Evolutionary conservation across 75 land plant genomes (phyloP).

Genomic region (Cupressus sempervirens): DNA sequence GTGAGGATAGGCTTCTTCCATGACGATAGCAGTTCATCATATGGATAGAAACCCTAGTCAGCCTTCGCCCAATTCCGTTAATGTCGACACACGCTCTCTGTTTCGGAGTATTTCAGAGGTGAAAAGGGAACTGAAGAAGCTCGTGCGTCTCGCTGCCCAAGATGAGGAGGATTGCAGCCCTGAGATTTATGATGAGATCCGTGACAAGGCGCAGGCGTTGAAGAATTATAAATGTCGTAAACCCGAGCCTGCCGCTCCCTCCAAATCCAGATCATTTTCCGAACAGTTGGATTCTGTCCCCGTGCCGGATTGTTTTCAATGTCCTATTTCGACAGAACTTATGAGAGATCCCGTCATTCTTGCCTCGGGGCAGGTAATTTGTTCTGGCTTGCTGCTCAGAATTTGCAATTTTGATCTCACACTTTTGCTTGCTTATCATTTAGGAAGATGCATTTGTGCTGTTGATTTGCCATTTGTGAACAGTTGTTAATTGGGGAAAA

Average conservation of each 20-base stretch:
- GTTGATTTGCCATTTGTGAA: neutral
- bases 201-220: constrained; percentile 8
- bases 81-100: no score
- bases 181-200: constrained; percentile 27
- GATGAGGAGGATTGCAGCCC: constrained; percentile 17
- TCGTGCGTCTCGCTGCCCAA: constrained; percentile 22
- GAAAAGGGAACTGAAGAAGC: constrained; percentile 38
- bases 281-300: constrained; percentile 20
- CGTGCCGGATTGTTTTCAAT: constrained; percentile 60
- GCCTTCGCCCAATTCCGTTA: neutral
- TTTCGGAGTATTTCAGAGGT: constrained; percentile 14
- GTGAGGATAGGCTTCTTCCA: neutral
- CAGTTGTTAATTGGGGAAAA: no score
- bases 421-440: no score
- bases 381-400: neutral
- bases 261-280: neutral
- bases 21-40: neutral
- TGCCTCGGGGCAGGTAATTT: constrained; percentile 61
- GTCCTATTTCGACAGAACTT: constrained; percentile 67
- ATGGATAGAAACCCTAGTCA: neutral
- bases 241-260: neutral
- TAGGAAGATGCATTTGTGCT: neutral
- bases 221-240: constrained; percentile 23
- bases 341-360: constrained; percentile 83
- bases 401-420: neutral